Percentiles rank a stretch among this genome's conserved stretches.
These are phyloP conservation scores for Rhodotorula sphaerocarpa DNA, from an alignment of 768 basidiomycete species.

Conservation along the genomic window DNA sequence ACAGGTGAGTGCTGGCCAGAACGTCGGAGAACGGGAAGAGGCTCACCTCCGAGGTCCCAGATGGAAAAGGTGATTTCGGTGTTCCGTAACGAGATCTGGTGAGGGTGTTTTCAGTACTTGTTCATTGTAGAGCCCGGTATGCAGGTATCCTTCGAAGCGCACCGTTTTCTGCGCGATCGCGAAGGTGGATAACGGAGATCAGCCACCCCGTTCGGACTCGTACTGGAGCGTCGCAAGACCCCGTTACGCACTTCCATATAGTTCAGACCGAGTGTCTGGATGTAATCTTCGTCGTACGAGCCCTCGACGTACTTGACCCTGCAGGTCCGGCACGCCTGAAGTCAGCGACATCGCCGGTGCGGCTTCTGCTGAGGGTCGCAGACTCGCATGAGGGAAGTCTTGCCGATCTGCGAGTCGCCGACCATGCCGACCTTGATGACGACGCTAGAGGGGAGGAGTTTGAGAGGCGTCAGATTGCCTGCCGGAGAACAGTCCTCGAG, in stretches of 20 bases:
- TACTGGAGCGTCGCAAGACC: too few species aligned
- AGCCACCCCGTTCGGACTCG: too few species aligned
- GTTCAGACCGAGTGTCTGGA: constrained; percentile 78
- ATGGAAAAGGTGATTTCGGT: constrained; percentile 99
- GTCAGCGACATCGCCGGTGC: background rate
- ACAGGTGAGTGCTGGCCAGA: too few species aligned
- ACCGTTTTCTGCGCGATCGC: constrained; percentile 99
- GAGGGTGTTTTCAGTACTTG: too few species aligned
- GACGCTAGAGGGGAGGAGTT: too few species aligned
- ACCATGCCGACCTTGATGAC: constrained; percentile 83
- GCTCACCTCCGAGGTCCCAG: constrained; percentile 51
- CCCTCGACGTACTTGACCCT: constrained; percentile 95
- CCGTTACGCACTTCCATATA: background rate
- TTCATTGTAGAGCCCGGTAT: too few species aligned
- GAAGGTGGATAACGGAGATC: constrained; percentile 48
- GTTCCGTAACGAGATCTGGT: constrained; percentile 76
- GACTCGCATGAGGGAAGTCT: constrained; percentile 83
- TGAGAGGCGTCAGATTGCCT: background rate
- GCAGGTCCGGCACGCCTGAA: too few species aligned
- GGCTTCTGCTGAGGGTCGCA: background rate
- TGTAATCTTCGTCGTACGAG: constrained; percentile 69
- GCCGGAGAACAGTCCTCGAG: too few species aligned
- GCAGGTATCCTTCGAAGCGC: background rate
- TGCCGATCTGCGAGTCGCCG: constrained; percentile 97
- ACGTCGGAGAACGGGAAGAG: too few species aligned